Evolutionary conservation across 163 green algal species (phyloP).

Genomic region (Volvox carteri): DNA sequence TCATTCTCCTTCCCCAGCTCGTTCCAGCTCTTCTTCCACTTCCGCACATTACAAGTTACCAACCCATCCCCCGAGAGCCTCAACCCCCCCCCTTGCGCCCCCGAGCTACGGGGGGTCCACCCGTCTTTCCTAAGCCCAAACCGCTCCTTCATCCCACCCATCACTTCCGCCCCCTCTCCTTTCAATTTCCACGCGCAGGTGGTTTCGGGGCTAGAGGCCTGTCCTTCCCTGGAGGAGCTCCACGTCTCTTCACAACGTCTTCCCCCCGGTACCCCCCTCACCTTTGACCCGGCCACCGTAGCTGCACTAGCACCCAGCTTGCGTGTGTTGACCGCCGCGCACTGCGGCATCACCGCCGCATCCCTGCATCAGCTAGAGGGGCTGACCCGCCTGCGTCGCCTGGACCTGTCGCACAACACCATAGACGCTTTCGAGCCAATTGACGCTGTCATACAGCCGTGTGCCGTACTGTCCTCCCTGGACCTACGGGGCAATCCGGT

Average conservation of each 20-base stretch:
- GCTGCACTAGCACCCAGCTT: slow-evolving; percentile 36
- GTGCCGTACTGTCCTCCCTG: slow-evolving; percentile 23
- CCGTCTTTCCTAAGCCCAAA: too few relatives aligned
- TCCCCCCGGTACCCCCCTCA: slow-evolving; percentile 44
- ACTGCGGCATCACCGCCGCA: slow-evolving; percentile 39
- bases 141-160: too few relatives aligned
- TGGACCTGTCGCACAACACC: slow-evolving; percentile 57
- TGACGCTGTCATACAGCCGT: slow-evolving; percentile 33
- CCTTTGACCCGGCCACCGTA: slow-evolving; percentile 53
- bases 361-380: slow-evolving; percentile 1
- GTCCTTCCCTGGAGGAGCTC: slow-evolving; percentile 65
- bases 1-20: too few relatives aligned
- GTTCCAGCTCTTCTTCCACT: too few relatives aligned
- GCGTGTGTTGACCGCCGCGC: slow-evolving; percentile 36
- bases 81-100: too few relatives aligned
- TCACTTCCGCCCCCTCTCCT: too few relatives aligned
- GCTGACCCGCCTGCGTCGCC: slow-evolving; percentile 42
- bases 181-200: too few relatives aligned
- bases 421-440: slow-evolving; percentile 42
- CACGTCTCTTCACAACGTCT: slow-evolving; percentile 64
- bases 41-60: too few relatives aligned
- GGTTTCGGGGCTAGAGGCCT: slow-evolving; percentile 51
- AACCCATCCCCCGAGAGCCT: too few relatives aligned
- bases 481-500: slow-evolving; percentile 59
- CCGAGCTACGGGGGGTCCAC: too few relatives aligned